Evolutionary conservation across 352 stramenopile genomes (phyloP).

Genomic region (Phytopythium litorale): DNA sequence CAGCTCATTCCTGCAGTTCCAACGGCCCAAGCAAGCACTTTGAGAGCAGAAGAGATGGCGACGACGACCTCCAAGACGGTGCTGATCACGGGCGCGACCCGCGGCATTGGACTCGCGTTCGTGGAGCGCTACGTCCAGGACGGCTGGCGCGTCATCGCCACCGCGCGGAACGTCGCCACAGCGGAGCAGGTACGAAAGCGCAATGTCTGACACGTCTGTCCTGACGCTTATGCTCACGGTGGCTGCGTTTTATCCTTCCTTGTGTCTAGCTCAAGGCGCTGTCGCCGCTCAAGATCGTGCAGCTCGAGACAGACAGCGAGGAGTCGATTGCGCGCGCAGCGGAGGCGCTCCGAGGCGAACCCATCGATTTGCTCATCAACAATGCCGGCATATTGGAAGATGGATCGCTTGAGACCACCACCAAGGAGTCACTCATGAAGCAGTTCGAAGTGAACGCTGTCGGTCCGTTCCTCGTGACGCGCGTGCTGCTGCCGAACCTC

Average conservation of each 20-base stretch:
- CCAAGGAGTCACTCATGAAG: slow-evolving; percentile 37
- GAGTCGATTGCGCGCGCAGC: slow-evolving; percentile 19
- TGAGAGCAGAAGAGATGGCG: background rate
- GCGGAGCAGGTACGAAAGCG: slow-evolving; percentile 1
- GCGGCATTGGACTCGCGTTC: slow-evolving; percentile 39
- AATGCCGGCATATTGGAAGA: slow-evolving; percentile 38
- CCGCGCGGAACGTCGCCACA: slow-evolving; percentile 11
- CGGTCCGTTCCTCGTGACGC: slow-evolving; percentile 47
- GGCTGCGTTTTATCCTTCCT: no score
- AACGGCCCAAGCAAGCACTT: background rate
- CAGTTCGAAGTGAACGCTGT: slow-evolving; percentile 59
- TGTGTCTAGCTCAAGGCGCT: slow-evolving; percentile 15
- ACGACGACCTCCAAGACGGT: slow-evolving; percentile 25
- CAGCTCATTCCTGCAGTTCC: background rate
- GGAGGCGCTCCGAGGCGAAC: slow-evolving; percentile 26
- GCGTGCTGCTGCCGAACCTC: slow-evolving; percentile 37
- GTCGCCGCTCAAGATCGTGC: slow-evolving; percentile 30
- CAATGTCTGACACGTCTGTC: no score
- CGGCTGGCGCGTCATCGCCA: slow-evolving; percentile 39
- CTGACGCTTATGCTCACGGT: background rate
- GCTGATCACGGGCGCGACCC: slow-evolving; percentile 39
- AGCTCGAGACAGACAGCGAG: slow-evolving; percentile 43
- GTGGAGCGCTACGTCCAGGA: slow-evolving; percentile 31
- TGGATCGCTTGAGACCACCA: slow-evolving; percentile 19
- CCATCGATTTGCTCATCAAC: slow-evolving; percentile 59